Evolutionary conservation across 176 grass and related monocot species (phyloP).

Genomic region (Juncus effusus): DNA sequence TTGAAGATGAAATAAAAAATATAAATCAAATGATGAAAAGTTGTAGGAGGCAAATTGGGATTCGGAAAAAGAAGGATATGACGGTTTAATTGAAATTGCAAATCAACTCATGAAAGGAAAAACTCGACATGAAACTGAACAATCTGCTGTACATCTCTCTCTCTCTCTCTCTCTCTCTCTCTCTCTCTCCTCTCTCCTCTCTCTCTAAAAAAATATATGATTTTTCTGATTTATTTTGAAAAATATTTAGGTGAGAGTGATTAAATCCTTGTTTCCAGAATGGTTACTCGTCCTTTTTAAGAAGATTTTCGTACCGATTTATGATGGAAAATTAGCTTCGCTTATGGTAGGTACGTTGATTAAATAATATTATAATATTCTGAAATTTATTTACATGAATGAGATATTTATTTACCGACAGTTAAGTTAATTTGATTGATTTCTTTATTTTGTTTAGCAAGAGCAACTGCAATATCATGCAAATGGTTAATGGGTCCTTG

Average conservation of each 20-base stretch:
- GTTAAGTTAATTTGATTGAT: constrained; percentile 2
- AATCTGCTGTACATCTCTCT: constrained; percentile 55
- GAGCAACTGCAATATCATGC: constrained; percentile 74
- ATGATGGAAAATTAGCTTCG: constrained; percentile 59
- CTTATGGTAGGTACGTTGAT: constrained; percentile 63
- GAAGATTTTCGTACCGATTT: constrained; percentile 66
- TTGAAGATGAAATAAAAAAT: too few species aligned
- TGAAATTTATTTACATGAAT: not conserved
- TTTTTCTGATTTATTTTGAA: constrained; percentile 12
- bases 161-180: constrained; percentile 1
- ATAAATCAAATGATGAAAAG: constrained; percentile 26
- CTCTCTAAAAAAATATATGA: not conserved
- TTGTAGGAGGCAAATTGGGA: constrained; percentile 96
- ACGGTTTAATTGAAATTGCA: constrained; percentile 69
- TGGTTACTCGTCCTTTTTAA: constrained; percentile 74
- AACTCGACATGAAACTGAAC: constrained; percentile 52
- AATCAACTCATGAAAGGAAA: constrained; percentile 83
- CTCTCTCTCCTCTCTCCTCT: not conserved
- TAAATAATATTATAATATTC: not conserved
- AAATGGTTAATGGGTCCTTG: constrained; percentile 91
- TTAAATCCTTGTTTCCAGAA: constrained; percentile 63
- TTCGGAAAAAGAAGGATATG: constrained; percentile 68
- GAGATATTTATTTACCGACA: not conserved
- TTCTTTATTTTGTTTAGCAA: constrained; percentile 49
- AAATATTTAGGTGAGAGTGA: constrained; percentile 58